Evolutionary conservation across 2,329 filamentous ascomycete species (phyloP), one percentile per base, ranked within the genome.

Genomic region (Claviceps maximensis): DNA sequence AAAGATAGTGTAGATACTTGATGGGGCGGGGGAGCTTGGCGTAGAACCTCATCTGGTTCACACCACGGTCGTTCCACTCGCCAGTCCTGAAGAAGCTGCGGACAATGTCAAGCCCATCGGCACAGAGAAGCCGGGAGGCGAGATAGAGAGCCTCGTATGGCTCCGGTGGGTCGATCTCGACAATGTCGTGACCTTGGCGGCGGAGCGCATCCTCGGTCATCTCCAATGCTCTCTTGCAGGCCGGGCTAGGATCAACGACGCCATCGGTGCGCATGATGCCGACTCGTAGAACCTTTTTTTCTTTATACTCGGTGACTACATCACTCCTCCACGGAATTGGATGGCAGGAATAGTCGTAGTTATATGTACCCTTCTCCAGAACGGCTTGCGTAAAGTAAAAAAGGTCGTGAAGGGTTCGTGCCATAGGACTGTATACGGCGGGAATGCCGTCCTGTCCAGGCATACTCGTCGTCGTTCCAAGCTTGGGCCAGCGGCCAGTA

Each of bases 371-470:
- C 82, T 93, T 91, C 50, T 79, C 71, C 53, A 96, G 79, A 52
- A 96, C 72, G 8, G 82, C 79, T 51, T 82, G 81, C 3, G 87
- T 87, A 67, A 96, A 96, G 70, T 95, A 95, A 1, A 77, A 78
- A 56, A 96, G 71, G 63, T 96, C 90, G 57, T 83, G 79, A 54
- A 95, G 69, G 0, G 89, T 95, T 51, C 89, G 79, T 2, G 90
- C 81, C 91, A 97, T 96, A 5, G 90, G 90, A 54, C 87, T 91
- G 69, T 90, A 95, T 21, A 95, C 89, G 57, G 85, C 87, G 1
- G 88, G 83, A 33, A 96, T 82, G 0, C 89, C 90, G 64, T 96
- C 91, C 65, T 96, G 89, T 0, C 91, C 91, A 0, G 87, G 82
- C 89, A 95, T 95, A 61, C 86, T 90, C 0, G 90, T 95, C 56